A percentile compares a stretch with the other conserved stretches of the same genome.
Evolutionary conservation across 1,284 basidiomycete genomes (phyloP).

Genomic region (Rhizoctonia solani): DNA sequence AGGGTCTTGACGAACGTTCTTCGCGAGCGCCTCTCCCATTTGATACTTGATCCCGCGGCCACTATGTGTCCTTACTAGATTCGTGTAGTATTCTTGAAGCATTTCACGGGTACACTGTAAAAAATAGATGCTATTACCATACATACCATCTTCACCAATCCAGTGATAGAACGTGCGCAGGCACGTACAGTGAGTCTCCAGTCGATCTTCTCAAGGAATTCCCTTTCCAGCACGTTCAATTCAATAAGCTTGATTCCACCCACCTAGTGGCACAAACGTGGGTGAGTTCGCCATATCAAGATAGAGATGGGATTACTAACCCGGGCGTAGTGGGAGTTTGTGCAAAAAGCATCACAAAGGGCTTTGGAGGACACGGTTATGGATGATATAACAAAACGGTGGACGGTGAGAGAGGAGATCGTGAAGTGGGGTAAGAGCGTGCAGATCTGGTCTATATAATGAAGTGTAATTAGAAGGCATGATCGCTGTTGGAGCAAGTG

Average conservation of each 20-base stretch:
- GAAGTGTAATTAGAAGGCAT: constrained; percentile 84
- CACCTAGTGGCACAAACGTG: constrained; percentile 57
- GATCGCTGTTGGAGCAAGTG: constrained; percentile 63
- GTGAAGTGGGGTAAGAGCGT: constrained; percentile 83
- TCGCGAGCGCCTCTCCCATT: constrained; percentile 22
- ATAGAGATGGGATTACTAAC: constrained; percentile 3
- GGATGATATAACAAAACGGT: constrained; percentile 91
- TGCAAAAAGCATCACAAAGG: constrained; percentile 90
- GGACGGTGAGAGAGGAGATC: constrained; percentile 90
- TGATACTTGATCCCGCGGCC: constrained; percentile 57
- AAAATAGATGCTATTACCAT: constrained; percentile 23
- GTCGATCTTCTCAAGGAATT: constrained; percentile 86
- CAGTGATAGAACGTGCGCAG: constrained; percentile 40
- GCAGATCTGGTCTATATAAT: constrained; percentile 95
- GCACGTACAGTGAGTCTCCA: constrained; percentile 87
- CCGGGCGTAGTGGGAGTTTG: constrained; percentile 83
- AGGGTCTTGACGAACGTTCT: constrained; percentile 31
- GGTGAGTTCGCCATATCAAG: background rate
- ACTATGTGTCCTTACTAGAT: constrained; percentile 72
- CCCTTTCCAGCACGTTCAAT: constrained; percentile 89
- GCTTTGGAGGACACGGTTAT: constrained; percentile 88
- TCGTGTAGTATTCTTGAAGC: constrained; percentile 82
- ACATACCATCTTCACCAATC: background rate
- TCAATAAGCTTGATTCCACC: constrained; percentile 89
- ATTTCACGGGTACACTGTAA: constrained; percentile 75